Evolutionary conservation across 345 rosid species (phyloP).

Genomic region (Eucalyptus tenuipes): DNA sequence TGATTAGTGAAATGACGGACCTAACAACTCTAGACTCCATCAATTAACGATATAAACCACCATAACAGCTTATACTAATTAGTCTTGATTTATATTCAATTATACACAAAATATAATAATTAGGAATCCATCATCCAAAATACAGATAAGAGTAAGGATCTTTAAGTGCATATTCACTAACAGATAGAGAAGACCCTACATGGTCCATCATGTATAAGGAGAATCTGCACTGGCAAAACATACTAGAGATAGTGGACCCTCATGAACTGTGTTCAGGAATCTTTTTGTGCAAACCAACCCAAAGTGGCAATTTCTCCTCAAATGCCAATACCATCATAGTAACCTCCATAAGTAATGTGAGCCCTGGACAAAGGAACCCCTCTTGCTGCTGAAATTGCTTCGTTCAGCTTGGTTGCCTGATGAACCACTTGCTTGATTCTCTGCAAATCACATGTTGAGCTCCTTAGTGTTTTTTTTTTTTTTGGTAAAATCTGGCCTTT

Average conservation of each 20-base stretch:
- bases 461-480: not conserved
- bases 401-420: conserved; percentile 51
- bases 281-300: not conserved
- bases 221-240: not conserved
- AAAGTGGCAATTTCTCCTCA: not conserved
- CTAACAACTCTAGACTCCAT: not conserved
- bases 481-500: not conserved
- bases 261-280: not conserved
- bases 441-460: conserved; percentile 5
- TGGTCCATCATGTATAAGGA: not conserved
- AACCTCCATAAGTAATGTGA: conserved; percentile 68
- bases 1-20: not conserved
- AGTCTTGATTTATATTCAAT: not conserved
- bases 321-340: conserved; percentile 43
- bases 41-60: not conserved
- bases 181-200: not conserved
- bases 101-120: not conserved
- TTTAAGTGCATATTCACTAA: not conserved
- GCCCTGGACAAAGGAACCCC: conserved; percentile 67
- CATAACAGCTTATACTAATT: not conserved
- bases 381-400: conserved; percentile 53
- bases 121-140: not conserved
- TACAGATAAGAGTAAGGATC: not conserved
- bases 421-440: conserved; percentile 62
- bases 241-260: not conserved